Base-by-base conservation (phyloP, 176 grass and related monocot genomes). In the Eleusine indica region DNA sequence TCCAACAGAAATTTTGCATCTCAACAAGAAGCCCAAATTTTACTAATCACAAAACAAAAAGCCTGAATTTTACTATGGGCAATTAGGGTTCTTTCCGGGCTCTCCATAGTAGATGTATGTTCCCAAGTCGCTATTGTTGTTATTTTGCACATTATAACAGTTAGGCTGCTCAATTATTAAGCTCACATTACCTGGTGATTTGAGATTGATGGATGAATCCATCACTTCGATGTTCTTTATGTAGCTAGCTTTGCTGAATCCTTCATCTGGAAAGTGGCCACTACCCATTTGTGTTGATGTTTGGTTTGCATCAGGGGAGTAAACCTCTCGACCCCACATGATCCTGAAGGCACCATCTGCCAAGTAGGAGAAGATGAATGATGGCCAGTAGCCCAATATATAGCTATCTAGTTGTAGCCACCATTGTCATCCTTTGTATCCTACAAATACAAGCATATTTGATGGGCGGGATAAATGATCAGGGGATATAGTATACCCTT, bases 21-120 rank as follows among this genome's bases (percentile, higher is more conserved):
- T 44, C 43, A 7, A 44, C 6, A 44, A 7, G 43, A 44, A 44
- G 43, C 9, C 43, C 43, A 44, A 25, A 25, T 25, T 25, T 25
- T 25, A 25, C 25, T 25, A 25, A 25, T 25, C 25, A 25, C 25
- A 25, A 25, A 25, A 25, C 25, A 25, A 25, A 25, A 25, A 25
- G 25, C 25, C 25, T 25, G 25, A 44, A 7, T 44, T 44, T 44
- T 8, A 8, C 43, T 51, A 51, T 13, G 12, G 87, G 90, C 94
- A 97, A 65, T 62, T 92, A 46, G 89, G 80, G 91, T 85, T 94
- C 92, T 87, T 88, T 63, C 94, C 94, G 17, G 94, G 91, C 68
- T 91, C 94, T 39, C 94, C 95, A 8, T 98, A 98, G 87, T 93
- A 98, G 71, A 98, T 93, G 77, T 98, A 95, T 15, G 84, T 89